phyloP scores from a whole-genome alignment of 2,329 filamentous ascomycete genomes.

The Fusarium sp. region DNA sequence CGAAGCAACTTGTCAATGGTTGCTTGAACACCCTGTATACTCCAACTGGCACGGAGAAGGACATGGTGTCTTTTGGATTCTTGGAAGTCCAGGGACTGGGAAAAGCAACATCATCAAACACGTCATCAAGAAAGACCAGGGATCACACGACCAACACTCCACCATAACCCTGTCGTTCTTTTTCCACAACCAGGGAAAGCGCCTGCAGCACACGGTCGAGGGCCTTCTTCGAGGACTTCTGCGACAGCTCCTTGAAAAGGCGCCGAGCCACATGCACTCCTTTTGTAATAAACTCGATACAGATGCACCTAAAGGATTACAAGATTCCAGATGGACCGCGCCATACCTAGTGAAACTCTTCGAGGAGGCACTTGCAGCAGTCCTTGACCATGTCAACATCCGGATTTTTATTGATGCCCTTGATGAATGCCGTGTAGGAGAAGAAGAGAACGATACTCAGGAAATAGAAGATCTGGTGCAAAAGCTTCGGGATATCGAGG shows the following conservation, averaged over 20 bases:
- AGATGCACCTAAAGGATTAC: too few species aligned
- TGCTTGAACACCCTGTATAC: not conserved
- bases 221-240: not conserved
- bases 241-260: constrained; percentile 23
- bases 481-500: not conserved
- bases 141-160: too few species aligned
- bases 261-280: not conserved
- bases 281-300: not conserved
- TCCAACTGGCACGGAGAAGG: not conserved
- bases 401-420: not conserved
- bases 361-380: not conserved
- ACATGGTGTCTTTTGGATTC: not conserved
- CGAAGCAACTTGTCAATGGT: not conserved
- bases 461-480: not conserved
- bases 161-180: not conserved
- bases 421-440: not conserved
- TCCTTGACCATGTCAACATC: not conserved
- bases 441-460: not conserved
- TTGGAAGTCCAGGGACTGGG: not conserved
- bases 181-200: not conserved
- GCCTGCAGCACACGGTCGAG: not conserved
- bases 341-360: not conserved
- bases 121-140: not conserved
- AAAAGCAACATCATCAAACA: not conserved
- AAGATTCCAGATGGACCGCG: not conserved